Base-by-base conservation (phyloP, 2,329 filamentous ascomycete genomes). In the Helminthosporium solani region DNA sequence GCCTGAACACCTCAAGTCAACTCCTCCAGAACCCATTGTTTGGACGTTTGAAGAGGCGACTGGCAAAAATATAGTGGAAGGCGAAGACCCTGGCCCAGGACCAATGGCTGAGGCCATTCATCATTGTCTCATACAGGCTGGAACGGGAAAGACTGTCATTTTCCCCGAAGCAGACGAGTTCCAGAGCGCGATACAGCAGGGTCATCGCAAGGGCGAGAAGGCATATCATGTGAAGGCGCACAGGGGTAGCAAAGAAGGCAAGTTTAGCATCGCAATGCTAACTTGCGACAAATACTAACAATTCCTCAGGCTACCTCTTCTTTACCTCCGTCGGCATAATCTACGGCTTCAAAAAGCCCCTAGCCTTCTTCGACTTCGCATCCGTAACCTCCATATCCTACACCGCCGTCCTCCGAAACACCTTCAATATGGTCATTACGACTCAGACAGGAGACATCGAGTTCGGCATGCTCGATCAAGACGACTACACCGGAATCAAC, bases 391-490 rank as follows among this genome's bases (percentile, higher is more conserved):
- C 78, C 18, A 77, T 84, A 36, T 82, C 79, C 31, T 86, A 85
- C 68, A 85, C 82, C 3, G 81, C 79, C 33, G 79, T 85, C 15
- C 72, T 86, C 6, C 81, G 84, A 55, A 78, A 82, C 27, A 85
- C 83, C 0, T 86, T 86, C 71, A 85, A 85, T 56, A 75, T 86
- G 27, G 81, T 82, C 55, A 76, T 85, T 45, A 72, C 73, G 33
- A 73, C 73, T 3, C 74, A 74, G 23, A 67, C 68, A 1, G 74
- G 81, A 56, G 82, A 85, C 52, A 73, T 82, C 15, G 83, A 86
- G 54, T 83, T 85, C 54, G 78, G 77, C 33, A 85, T 85, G 82
- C 71, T 86, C 33, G 83, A 86, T 52, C 82, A 85, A 57, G 78
- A 76, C 7, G 79, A 85, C 58, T 85, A 79, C 54, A 71, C 75